Base-by-base conservation (phyloP, 2,329 filamentous ascomycete genomes). In the Incumbomyces lentus region DNA sequence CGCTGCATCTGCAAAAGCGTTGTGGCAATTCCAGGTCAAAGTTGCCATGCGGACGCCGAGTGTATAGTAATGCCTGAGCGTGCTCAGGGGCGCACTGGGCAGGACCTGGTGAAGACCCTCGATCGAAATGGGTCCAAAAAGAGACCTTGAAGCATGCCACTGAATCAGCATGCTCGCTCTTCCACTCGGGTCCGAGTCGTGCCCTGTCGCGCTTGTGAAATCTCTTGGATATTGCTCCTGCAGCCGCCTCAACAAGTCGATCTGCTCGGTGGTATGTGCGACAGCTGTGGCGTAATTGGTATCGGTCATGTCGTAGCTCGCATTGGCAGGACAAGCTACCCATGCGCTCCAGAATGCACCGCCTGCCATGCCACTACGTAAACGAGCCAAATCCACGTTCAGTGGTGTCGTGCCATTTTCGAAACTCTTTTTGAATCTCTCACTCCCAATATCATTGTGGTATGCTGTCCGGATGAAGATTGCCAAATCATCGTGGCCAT, bases 91-190 rank as follows among this genome's bases (percentile, higher is more conserved):
- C 13, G 68, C 55, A 4, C 64, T 85, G 66, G 95, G 95, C 49
- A 87, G 89, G 56, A 96, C 93, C 59, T 95, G 90, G 61, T 96
- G 90, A 6, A 95, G 75, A 2, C 90, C 90, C 67, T 95, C 88
- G 44, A 93, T 79, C 2, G 82, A 86, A 3, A 90, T 68, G 0
- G 86, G 84, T 1, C 84, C 89, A 58, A 92, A 84, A 41, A 93
- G 70, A 56, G 77, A 77, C 53, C 75, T 74, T 19, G 71, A 55
- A 42, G 68, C 56, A 17, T 63, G 68, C 62, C 85, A 85, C 19
- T 79, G 78, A 1, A 71, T 61, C 32, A 81, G 60, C 2, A 84
- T 85, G 26, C 75, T 74, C 39, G 69, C 70, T 22, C 16, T 22
- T 3, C 40, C 17, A 42, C 40, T 42, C 54, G 78, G 78, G 57